A percentile compares a stretch with the other conserved stretches of the same genome.
Conservation (phyloP, 2,329 filamentous ascomycete genomes). For the Colletotrichum salicis region DNA sequence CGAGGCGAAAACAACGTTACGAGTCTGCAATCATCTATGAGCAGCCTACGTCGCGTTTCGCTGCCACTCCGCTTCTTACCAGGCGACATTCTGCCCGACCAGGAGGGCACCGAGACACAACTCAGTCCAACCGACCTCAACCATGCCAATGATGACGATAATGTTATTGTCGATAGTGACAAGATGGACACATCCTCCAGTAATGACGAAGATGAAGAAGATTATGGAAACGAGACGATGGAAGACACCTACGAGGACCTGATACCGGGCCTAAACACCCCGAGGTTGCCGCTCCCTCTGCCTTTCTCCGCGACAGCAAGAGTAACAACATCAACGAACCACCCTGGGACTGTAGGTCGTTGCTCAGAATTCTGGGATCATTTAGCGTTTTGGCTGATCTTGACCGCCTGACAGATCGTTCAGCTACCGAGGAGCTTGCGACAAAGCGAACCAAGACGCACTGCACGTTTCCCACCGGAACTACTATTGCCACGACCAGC, state of each 20-base stretch:
- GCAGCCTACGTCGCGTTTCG: not conserved
- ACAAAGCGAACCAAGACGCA: not conserved
- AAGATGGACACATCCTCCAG: not conserved
- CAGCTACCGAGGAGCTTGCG: not conserved
- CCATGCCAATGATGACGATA: not conserved
- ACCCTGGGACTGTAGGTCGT: not conserved
- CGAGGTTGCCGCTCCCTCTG: slow-evolving; percentile 45
- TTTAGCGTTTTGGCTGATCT: not conserved
- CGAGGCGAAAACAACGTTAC: not conserved
- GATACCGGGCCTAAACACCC: not conserved
- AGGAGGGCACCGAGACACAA: not conserved
- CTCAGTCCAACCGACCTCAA: not conserved
- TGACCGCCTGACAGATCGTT: not conserved
- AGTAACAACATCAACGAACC: not conserved
- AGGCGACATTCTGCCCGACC: not conserved
- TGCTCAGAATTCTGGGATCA: not conserved
- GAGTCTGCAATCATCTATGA: not conserved
- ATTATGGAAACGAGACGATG: not conserved
- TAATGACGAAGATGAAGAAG: not conserved
- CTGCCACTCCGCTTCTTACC: not conserved
- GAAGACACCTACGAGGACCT: not conserved
- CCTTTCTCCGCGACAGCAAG: slow-evolving; percentile 12
- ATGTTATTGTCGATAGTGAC: not conserved
- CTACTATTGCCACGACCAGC: not conserved
- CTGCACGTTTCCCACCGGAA: not conserved